These are phyloP conservation scores for Aspergillus sp. DNA, from an alignment of 2,329 filamentous ascomycete species.

Conservation along the genomic window DNA sequence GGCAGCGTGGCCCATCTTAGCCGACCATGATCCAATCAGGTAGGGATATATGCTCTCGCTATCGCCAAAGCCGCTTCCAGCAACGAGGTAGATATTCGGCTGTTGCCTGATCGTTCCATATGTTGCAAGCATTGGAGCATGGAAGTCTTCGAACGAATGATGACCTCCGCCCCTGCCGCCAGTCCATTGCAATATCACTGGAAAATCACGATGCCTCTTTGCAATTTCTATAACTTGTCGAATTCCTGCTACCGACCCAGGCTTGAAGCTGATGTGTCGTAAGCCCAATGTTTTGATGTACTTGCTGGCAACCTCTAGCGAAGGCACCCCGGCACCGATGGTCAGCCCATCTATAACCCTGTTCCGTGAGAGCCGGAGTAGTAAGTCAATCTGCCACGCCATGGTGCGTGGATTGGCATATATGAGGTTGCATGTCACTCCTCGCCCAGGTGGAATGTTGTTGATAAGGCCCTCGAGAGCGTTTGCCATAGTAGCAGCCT, in stretches of 20 bases:
- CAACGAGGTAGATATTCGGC: conserved; percentile 84
- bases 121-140: conserved; percentile 86
- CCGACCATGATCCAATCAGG: conserved; percentile 86
- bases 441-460: conserved; percentile 70
- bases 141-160: conserved; percentile 95
- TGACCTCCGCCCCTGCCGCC: conserved; percentile 92
- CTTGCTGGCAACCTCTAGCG: conserved; percentile 88
- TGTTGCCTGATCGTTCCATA: conserved; percentile 74
- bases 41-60: conserved; percentile 92
- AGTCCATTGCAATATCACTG: conserved; percentile 93
- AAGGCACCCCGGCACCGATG: conserved; percentile 91
- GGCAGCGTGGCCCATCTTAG: conserved; percentile 80
- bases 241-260: conserved; percentile 84
- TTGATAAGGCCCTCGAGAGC: conserved; percentile 53
- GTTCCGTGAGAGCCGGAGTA: conserved; percentile 65
- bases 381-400: conserved; percentile 57
- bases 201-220: conserved; percentile 90
- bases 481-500: conserved; percentile 48
- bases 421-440: conserved; percentile 59
- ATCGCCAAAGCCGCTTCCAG: conserved; percentile 89
- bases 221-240: conserved; percentile 90
- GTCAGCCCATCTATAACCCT: conserved; percentile 88
- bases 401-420: conserved; percentile 59
- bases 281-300: conserved; percentile 92
- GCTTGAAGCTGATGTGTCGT: conserved; percentile 94